phyloP scores from a whole-genome alignment of 768 basidiomycete species.

The Boletus barrowsii region DNA sequence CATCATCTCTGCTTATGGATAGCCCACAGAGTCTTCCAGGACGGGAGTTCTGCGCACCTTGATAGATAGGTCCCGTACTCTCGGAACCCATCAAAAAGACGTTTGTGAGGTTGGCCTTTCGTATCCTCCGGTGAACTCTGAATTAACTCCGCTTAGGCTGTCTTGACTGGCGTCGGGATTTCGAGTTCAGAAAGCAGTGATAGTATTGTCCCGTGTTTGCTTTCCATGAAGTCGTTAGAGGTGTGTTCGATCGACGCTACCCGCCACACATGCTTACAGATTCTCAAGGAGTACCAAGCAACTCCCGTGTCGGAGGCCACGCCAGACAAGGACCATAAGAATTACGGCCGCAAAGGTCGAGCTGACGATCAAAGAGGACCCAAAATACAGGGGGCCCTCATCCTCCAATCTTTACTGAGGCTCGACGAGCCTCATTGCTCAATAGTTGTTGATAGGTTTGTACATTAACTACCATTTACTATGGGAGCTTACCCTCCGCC shows the following conservation, averaged over 20 bases:
- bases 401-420: constrained; percentile 79
- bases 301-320: constrained; percentile 7
- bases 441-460: constrained; percentile 67
- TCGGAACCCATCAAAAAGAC: constrained; percentile 46
- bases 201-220: constrained; percentile 63
- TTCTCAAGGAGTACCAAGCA: constrained; percentile 22
- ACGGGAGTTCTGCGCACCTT: constrained; percentile 76
- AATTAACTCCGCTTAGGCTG: constrained; percentile 43
- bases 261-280: neutral
- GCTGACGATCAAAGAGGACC: constrained; percentile 49
- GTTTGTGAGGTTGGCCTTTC: constrained; percentile 54
- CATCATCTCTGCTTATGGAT: constrained; percentile 1
- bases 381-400: constrained; percentile 78
- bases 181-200: constrained; percentile 44
- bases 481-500: constrained; percentile 4
- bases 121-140: neutral
- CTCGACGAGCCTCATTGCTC: constrained; percentile 66
- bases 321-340: constrained; percentile 11
- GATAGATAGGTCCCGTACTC: constrained; percentile 59
- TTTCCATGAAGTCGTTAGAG: constrained; percentile 50
- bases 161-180: constrained; percentile 59
- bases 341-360: constrained; percentile 14
- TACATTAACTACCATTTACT: neutral
- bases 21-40: constrained; percentile 54
- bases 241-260: constrained; percentile 34